Base-by-base conservation (phyloP, 345 rosid species). In the Citrus mangshanensis region DNA sequence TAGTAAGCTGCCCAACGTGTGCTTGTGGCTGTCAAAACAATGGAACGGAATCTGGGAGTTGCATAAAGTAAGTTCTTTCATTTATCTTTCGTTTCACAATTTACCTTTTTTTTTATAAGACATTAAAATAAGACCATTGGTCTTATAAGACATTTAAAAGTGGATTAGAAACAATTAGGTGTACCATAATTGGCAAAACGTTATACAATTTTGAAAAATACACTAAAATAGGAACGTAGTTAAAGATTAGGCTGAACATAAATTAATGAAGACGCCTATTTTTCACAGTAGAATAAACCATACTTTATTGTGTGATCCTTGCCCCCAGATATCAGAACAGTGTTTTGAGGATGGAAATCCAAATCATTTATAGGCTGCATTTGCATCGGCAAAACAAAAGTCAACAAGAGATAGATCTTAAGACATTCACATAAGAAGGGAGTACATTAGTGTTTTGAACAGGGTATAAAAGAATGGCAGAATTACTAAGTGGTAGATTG, bases 261-360 rank as follows among this genome's bases (percentile, higher is more conserved):
- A 74, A 83, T 59, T 16, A 42, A 62, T 22, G 28, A 75, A 38
- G 68, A 56, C 28, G 55, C 56, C 59, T 37, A 54, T 69, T 49
- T 49, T 60, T 35, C 55, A 67, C 58, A 80, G 14, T 24, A 81
- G 66, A 74, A 68, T 55, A 66, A 14, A 22, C n/a, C 83, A 24
- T 90, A 92, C 97, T 92, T 94, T 86, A 94, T 88, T 68, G 94
- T 90, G 70, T 87, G 87, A 87, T 92, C 95, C 81, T 94, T 92
- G 83, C 95, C 89, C 18, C 92, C 93, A 21, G 94, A 90, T 85
- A 89, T 77, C 78, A 92, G 89, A 80, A 94, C 78, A 12, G 94
- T 83, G 73, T 42, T 91, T 74, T 91, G 97, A 76, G 97, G 92
- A 85, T 92, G 97, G 83, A 94, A 92, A 85, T 94, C 97, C 87